These are phyloP conservation scores for Medicago truncatula DNA, from an alignment of 306 rosid genomes.

Conservation along the genomic window DNA sequence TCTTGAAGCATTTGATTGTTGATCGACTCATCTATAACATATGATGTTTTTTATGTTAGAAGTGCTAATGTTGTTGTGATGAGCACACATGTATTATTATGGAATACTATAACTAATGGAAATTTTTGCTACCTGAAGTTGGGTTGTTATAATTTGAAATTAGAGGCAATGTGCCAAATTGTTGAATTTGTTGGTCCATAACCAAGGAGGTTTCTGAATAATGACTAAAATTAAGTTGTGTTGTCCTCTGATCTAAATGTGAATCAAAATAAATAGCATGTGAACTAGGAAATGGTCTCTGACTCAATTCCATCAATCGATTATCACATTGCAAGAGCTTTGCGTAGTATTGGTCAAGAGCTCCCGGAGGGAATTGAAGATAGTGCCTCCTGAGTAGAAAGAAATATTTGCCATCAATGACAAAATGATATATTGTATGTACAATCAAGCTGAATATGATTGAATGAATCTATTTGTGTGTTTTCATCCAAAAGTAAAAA, in stretches of 20 bases:
- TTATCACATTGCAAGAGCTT: conserved; percentile 47
- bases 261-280: conserved; percentile 47
- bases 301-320: conserved; percentile 48
- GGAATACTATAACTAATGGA: not conserved
- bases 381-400: conserved; percentile 42
- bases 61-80: not conserved
- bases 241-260: conserved; percentile 24
- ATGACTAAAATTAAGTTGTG: conserved; percentile 21
- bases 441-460: not conserved
- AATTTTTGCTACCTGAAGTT: conserved; percentile 33
- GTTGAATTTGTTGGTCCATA: conserved; percentile 9
- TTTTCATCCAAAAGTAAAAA: not conserved
- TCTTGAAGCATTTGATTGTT: conserved; percentile 22
- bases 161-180: not conserved
- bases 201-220: not conserved
- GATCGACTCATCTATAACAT: not conserved
- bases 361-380: conserved; percentile 53
- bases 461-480: not conserved
- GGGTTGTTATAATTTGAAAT: not conserved
- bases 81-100: not conserved
- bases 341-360: conserved; percentile 50
- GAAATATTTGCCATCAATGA: not conserved
- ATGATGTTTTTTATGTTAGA: not conserved
- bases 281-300: conserved; percentile 45
- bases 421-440: not conserved